These are phyloP conservation scores for Rhodamnia rubescens DNA, from an alignment of 345 rosid species.

Conservation along the genomic window DNA sequence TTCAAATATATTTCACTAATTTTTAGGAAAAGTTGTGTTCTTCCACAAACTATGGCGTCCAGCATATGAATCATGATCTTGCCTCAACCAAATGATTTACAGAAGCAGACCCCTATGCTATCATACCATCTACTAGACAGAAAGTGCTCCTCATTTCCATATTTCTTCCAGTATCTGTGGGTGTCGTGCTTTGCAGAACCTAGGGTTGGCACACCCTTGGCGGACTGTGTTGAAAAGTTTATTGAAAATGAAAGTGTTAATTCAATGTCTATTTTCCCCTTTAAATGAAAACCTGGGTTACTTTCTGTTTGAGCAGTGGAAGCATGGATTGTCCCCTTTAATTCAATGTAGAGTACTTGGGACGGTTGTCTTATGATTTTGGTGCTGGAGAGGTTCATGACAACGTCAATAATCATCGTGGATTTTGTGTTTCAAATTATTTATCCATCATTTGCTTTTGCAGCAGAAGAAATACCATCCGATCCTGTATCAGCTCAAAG, in stretches of 20 bases:
- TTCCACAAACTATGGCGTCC: neutral
- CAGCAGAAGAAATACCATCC: neutral
- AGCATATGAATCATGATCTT: neutral
- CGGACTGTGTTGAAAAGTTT: no score
- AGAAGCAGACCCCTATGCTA: neutral
- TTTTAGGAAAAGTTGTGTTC: neutral
- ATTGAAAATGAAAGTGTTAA: neutral
- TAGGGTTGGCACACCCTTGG: neutral
- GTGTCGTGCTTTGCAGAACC: neutral
- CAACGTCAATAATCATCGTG: neutral
- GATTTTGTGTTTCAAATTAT: neutral
- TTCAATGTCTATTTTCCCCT: neutral
- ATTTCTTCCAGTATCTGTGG: neutral
- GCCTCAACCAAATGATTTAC: neutral
- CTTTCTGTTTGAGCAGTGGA: neutral
- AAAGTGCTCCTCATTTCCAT: neutral
- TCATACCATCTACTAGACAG: neutral
- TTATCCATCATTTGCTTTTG: neutral
- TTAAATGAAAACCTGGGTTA: conserved; percentile 15
- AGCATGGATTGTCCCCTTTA: conserved; percentile 12
- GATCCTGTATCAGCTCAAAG: neutral
- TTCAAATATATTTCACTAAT: neutral
- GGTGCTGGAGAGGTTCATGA: conserved; percentile 53
- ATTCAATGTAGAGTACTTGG: conserved; percentile 71
- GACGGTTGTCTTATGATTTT: conserved; percentile 61